Evolutionary conservation across 495 filamentous ascomycete genomes (phyloP), one percentile per base, ranked within the genome.

Genomic region (Lophiostoma macrostomum): DNA sequence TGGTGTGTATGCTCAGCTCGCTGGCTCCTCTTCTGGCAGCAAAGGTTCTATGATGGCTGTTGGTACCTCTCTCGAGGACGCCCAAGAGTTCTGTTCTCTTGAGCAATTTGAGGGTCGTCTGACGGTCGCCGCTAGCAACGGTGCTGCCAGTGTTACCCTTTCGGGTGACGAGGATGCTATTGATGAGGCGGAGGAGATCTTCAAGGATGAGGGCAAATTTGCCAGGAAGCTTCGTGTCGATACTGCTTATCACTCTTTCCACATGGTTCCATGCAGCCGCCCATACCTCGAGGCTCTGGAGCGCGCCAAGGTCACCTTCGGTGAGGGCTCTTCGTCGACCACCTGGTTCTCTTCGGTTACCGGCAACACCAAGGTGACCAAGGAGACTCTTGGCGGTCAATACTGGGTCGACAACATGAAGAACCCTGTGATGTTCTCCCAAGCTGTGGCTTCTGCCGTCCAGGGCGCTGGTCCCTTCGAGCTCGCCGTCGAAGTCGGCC

Each of bases 401-500:
- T 59, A 59, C 34, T 59, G 56, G 56, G 29, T 12, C 6, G 43
- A 45, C 5, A 59, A 59, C 22, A 53, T 53, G 56, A 22, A 11
- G 0, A 3, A 24, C 2, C 48, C 48, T 7, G 56, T 85, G 5
- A 62, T 77, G 11, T 84, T 84, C 53, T 63, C 62, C 11, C 67
- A 82, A 20, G 81, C 80, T 12, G 40, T 81, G 1, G 54, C 37
- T 16, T 1, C 5, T n/a, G 19, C 34, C 2, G 11, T 34, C 10
- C 6, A 8, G 8, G 22, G 24, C 4, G 7, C 34, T 2, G 44
- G 28, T 2, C 10, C 45, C 14, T 41, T 43, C 29, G 37, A 49
- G 18, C 1, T 42, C 12, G 36, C 64, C 5, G 24, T 73, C 7
- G 70, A 73, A 48, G 49, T 71, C 27, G 70, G 70, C 1, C 69